Evolutionary conservation across 169 alveolate species (phyloP), one percentile per base, ranked within the genome.

Genomic region (Babesia divergens): DNA sequence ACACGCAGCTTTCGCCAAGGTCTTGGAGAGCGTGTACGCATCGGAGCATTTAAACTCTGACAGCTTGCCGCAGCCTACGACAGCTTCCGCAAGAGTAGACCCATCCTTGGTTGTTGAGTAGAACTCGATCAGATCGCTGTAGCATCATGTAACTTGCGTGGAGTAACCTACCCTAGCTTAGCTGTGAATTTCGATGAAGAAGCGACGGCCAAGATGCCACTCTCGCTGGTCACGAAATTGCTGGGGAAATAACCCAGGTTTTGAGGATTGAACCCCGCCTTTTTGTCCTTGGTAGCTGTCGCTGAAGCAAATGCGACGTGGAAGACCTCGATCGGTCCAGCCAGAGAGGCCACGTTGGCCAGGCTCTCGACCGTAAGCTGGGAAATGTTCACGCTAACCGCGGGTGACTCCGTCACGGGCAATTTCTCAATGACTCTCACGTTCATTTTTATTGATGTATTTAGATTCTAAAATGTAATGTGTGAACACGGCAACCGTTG

Each of bases 1-100:
- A 2, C 58, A 20, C n/a, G 54, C 37, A 0, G 58, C 76, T 44
- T 62, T 34, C 24, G 84, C 83, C 28, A 62, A 8, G 8, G 66
- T n/a, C 28, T 26, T 20, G 22, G 84, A 66, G 24, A 69, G 47
- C 3, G 70, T 18, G 51, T 40, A 5, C 16, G 58, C 58, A 35
- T 80, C 88, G 20, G 81, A 52, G 9, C 64, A 22, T n/a, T 24
- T 13, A 26, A 70, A 52, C 20, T 70, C 79, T 6, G 22, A 7
- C 4, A 14, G 34, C 38, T 47, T 64, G 34, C 86, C 86, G 40
- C 77, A 34, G 20, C 86, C 86, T 0, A 67, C 67, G 13, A 77
- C 68, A 14, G 69, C 54, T 47, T 77, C 86, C 16, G 65, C 55
- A 35, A 59, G 20, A 2, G 67, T 31, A 5, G 50, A 24, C 14